A percentile compares a stretch with the other conserved stretches of the same genome.
Conservation (phyloP, 805 yeast species). For the Lachancea lanzarotensis region DNA sequence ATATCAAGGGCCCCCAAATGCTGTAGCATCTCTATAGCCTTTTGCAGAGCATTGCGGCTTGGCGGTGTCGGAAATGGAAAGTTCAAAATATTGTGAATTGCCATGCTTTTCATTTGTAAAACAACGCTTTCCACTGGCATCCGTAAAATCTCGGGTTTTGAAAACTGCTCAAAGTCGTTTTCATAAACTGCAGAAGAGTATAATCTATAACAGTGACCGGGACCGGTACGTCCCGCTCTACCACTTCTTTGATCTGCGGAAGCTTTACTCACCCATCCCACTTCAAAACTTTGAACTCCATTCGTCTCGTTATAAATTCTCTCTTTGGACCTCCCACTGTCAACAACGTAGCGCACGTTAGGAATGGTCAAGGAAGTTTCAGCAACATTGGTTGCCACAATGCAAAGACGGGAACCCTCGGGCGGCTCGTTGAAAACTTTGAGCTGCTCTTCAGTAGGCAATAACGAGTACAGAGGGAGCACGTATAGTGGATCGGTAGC, state of each 20-base stretch:
- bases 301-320: slow-evolving; percentile 73
- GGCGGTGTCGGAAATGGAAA: slow-evolving; percentile 98
- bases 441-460: slow-evolving; percentile 95
- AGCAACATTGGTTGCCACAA: slow-evolving; percentile 95
- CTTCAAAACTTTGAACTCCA: slow-evolving; percentile 87
- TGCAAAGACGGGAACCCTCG: slow-evolving; percentile 74
- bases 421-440: slow-evolving; percentile 86
- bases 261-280: slow-evolving; percentile 91
- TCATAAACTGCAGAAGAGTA: slow-evolving; percentile 93
- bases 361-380: slow-evolving; percentile 97
- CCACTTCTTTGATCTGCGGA: slow-evolving; percentile 94
- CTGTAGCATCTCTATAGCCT: slow-evolving; percentile 62
- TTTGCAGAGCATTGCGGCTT: slow-evolving; percentile 47
- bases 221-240: slow-evolving; percentile 98
- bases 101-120: slow-evolving; percentile 93
- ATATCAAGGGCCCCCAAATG: slow-evolving; percentile 69
- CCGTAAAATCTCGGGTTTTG: slow-evolving; percentile 82
- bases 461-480: slow-evolving; percentile 81
- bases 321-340: slow-evolving; percentile 91
- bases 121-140: slow-evolving; percentile 98
- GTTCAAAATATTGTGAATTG: slow-evolving; percentile 80
- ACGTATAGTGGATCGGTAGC: slow-evolving; percentile 79
- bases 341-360: slow-evolving; percentile 89
- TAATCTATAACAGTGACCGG: slow-evolving; percentile 92
- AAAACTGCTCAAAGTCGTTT: slow-evolving; percentile 72